A percentile compares a stretch with the other conserved stretches of the same genome.
These are phyloP conservation scores for Penicillium sp. DNA, from an alignment of 2,329 filamentous ascomycete genomes.

Conservation along the genomic window DNA sequence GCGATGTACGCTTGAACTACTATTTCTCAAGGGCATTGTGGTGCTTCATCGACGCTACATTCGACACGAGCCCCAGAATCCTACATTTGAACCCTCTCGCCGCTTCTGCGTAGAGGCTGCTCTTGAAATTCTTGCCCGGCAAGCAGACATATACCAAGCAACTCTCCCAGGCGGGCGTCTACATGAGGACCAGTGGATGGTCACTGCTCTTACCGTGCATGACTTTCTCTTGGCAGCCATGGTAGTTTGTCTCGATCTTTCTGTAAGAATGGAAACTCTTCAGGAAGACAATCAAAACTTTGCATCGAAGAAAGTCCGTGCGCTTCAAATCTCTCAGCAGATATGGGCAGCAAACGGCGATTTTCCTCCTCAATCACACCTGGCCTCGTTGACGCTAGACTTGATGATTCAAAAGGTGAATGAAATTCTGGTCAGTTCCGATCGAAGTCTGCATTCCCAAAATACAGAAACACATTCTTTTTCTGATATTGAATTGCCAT, in stretches of 20 bases:
- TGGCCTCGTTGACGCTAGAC: constrained; percentile 14
- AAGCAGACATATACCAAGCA: constrained; percentile 49
- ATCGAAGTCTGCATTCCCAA: background rate
- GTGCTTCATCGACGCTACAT: constrained; percentile 53
- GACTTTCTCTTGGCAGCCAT: constrained; percentile 61
- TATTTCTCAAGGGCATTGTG: constrained; percentile 50
- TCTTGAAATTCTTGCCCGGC: constrained; percentile 47
- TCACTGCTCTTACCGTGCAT: constrained; percentile 56
- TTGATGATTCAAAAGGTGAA: constrained; percentile 19
- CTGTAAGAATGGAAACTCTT: background rate
- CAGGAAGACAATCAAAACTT: constrained; percentile 25
- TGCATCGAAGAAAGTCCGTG: constrained; percentile 5
- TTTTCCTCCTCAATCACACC: constrained; percentile 9
- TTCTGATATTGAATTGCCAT: constrained; percentile 5
- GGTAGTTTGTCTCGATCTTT: constrained; percentile 51
- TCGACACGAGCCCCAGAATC: constrained; percentile 32
- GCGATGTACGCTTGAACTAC: constrained; percentile 50
- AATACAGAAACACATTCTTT: background rate
- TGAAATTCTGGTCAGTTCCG: background rate
- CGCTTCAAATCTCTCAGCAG: constrained; percentile 11
- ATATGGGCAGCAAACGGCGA: constrained; percentile 12
- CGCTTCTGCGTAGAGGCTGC: constrained; percentile 47
- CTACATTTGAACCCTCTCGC: constrained; percentile 39
- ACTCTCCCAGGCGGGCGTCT: constrained; percentile 53
- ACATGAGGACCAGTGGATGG: constrained; percentile 54